Conservation (phyloP, 2,329 filamentous ascomycete genomes). For the Hyphodiscus sp. region DNA sequence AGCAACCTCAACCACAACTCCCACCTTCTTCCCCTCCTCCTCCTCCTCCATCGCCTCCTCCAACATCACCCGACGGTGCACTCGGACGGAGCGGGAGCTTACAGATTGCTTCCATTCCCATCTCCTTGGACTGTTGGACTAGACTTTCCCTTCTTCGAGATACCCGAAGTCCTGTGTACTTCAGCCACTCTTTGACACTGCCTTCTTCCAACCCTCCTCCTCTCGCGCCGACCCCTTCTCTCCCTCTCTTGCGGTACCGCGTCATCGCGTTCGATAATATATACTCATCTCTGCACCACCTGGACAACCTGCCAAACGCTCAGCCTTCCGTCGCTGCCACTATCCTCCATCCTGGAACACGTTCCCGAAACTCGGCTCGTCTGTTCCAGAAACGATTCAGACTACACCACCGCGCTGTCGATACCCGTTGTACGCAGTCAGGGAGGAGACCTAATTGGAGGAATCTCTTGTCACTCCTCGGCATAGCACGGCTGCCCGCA, state of each 20-base stretch:
- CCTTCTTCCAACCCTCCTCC: slow-evolving; percentile 77
- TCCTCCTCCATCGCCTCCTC: not conserved
- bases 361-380: slow-evolving; percentile 18
- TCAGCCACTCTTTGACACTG: slow-evolving; percentile 88
- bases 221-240: slow-evolving; percentile 28
- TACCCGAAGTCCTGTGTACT: slow-evolving; percentile 38
- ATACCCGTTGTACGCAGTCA: slow-evolving; percentile 19
- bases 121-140: slow-evolving; percentile 5
- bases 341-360: not conserved
- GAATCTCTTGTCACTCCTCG: slow-evolving; percentile 18
- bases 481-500: slow-evolving; percentile 25
- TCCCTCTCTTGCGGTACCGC: slow-evolving; percentile 13
- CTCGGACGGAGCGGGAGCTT: slow-evolving; percentile 1
- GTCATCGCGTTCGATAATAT: slow-evolving; percentile 16
- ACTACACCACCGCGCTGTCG: slow-evolving; percentile 20
- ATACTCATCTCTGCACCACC: slow-evolving; percentile 3
- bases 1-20: too few relatives aligned
- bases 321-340: not conserved
- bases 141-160: slow-evolving; percentile 13
- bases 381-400: slow-evolving; percentile 26
- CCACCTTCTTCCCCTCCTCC: too few relatives aligned
- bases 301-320: slow-evolving; percentile 5
- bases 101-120: not conserved
- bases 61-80: not conserved
- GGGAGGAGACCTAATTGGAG: slow-evolving; percentile 16